phyloP scores from a whole-genome alignment of 441 rosid genomes.

The Bocquillonia castaneifolia region DNA sequence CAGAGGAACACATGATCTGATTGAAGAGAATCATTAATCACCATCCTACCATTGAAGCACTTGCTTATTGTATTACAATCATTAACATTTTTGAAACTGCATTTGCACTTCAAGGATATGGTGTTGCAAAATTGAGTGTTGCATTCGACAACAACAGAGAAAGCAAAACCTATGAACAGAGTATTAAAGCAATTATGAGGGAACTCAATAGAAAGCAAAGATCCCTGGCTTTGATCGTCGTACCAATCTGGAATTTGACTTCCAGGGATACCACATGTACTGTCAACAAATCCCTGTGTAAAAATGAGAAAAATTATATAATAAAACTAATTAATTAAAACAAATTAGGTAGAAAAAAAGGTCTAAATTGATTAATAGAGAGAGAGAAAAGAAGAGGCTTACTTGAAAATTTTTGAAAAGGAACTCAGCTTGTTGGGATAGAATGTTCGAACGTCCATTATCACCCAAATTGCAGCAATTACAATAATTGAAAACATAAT shows the following conservation, averaged over 20 bases:
- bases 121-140: background rate
- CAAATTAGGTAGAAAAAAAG: background rate
- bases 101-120: background rate
- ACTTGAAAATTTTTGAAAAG: no score
- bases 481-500: no score
- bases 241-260: constrained; percentile 7
- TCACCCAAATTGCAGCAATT: constrained; percentile 1
- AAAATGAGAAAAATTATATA: no score
- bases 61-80: no score
- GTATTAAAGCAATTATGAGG: background rate
- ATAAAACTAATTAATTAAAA: background rate
- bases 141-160: background rate
- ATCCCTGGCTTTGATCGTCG: background rate
- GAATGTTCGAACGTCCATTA: background rate
- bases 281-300: background rate
- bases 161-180: background rate
- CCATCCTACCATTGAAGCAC: no score
- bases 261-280: background rate
- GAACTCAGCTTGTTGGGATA: no score
- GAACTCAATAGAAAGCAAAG: background rate
- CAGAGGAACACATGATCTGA: background rate
- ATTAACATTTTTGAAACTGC: background rate
- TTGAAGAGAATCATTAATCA: background rate
- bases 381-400: background rate
- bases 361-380: background rate